phyloP scores from a whole-genome alignment of 768 basidiomycete species.

The Serendipita vermifera region DNA sequence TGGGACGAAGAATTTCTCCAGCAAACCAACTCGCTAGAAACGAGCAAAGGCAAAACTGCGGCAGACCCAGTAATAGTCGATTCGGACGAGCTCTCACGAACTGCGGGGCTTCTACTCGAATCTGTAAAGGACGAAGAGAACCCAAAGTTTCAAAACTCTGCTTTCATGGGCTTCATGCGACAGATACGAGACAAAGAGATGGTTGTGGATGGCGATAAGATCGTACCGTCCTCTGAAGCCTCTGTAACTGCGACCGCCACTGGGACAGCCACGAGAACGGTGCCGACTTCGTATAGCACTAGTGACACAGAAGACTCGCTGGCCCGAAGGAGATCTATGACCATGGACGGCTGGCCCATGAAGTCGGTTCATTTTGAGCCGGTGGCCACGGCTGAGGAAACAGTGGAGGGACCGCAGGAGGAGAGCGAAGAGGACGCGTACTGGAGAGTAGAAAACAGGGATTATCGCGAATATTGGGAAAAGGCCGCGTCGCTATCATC shows the following conservation, averaged over 20 bases:
- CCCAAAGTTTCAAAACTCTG: conserved; percentile 73
- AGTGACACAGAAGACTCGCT: background rate
- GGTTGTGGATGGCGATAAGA: conserved; percentile 61
- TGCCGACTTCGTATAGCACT: conserved; percentile 10
- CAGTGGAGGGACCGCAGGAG: conserved; percentile 6
- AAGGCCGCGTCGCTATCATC: background rate
- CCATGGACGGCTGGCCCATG: conserved; percentile 6
- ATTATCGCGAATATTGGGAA: conserved; percentile 45
- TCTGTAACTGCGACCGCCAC: conserved; percentile 18
- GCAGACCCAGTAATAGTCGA: conserved; percentile 23
- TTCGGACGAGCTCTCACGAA: conserved; percentile 61
- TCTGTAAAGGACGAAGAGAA: conserved; percentile 63
- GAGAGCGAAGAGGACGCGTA: conserved; percentile 41
- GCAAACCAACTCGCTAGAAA: background rate
- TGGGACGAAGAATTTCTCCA: conserved; percentile 13
- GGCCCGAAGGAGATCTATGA: background rate
- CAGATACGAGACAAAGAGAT: conserved; percentile 69
- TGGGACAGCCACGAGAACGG: conserved; percentile 13
- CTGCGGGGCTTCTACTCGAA: conserved; percentile 65
- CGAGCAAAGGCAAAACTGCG: background rate
- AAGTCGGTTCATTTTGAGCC: conserved; percentile 16
- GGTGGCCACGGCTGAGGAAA: background rate
- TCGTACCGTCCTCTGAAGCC: conserved; percentile 40
- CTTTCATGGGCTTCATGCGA: conserved; percentile 76
- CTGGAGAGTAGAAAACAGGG: conserved; percentile 55